Conservation (phyloP, 2,329 filamentous ascomycete genomes). For the Aotearoamyces nothofagi region DNA sequence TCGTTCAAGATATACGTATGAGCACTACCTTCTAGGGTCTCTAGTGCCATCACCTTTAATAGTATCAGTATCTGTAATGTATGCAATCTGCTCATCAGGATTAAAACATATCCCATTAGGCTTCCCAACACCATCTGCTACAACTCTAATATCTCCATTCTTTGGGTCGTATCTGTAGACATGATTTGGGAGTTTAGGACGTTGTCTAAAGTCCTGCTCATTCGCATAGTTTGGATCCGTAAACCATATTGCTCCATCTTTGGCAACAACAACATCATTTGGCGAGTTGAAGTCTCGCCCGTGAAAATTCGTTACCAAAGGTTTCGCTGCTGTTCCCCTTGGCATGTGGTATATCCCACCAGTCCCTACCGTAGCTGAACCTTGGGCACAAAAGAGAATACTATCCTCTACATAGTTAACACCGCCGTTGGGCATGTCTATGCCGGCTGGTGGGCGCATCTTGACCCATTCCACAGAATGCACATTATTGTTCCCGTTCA, state of each 20-base stretch:
- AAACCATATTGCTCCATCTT: slow-evolving; percentile 30
- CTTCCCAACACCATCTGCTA: slow-evolving; percentile 29
- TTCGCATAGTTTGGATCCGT: slow-evolving; percentile 30
- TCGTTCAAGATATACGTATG: not conserved
- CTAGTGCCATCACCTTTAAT: slow-evolving; percentile 16
- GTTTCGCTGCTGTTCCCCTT: slow-evolving; percentile 7
- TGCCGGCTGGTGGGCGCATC: slow-evolving; percentile 22
- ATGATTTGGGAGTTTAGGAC: slow-evolving; percentile 28
- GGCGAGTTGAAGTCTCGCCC: slow-evolving; percentile 31
- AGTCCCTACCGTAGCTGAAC: slow-evolving; percentile 10
- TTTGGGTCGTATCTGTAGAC: slow-evolving; percentile 30
- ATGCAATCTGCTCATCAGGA: slow-evolving; percentile 23
- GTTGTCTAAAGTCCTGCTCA: slow-evolving; percentile 27
- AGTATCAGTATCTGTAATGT: slow-evolving; percentile 26
- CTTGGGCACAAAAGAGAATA: slow-evolving; percentile 28
- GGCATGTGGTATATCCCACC: slow-evolving; percentile 18
- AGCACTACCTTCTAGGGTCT: slow-evolving; percentile 17
- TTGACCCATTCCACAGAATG: slow-evolving; percentile 18
- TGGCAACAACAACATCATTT: slow-evolving; percentile 24
- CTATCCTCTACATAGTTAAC: slow-evolving; percentile 24
- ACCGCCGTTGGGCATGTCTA: slow-evolving; percentile 29
- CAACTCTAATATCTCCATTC: slow-evolving; percentile 26
- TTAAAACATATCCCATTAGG: slow-evolving; percentile 22
- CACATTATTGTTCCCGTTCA: slow-evolving; percentile 14
- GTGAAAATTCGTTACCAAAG: slow-evolving; percentile 27